Base-by-base conservation (phyloP, 768 basidiomycete species). In the Mycena albidolilacea region DNA sequence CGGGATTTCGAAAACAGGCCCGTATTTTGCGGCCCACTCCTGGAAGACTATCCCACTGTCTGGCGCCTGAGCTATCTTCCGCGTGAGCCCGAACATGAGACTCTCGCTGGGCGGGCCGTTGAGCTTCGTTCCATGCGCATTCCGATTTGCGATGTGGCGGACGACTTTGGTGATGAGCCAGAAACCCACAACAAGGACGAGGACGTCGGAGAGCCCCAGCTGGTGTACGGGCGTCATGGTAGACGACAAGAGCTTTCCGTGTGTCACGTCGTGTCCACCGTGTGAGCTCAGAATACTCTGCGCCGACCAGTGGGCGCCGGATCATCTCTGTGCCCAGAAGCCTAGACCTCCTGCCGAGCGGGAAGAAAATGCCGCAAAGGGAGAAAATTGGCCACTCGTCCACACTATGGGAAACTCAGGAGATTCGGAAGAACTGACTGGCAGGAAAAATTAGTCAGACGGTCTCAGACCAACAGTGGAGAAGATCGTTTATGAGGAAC, bases 21-120 rank as follows among this genome's bases (percentile, higher is more conserved):
- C 83, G 55, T 81, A 83, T 63, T 80, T 61, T 58, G 73, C 75
- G 15, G 76, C 78, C 83, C 83, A 83, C 7, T 78, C 69, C 67
- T 82, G 80, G 73, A 70, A 80, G 10, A 81, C 21, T 0, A 64
- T 12, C 7, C 75, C 77, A 19, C 71, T 21, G 50, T 80, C 76
- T 5, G 66, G 41, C 2, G 74, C 46, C 46, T 75, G 64, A 17
- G 66, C 37, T 7, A 80, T 1, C 21, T n/a, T 39, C 21, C 71
- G 64, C 41, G 30, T 59, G 6, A 80, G 64, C 14, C 82, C 82
- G 46, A 81, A 79, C 38, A 82, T 38, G 65, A 76, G 77, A 68
- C 81, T 82, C 4, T 70, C 68, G 21, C 71, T 73, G 1, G 78
- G 78, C 1, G 82, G 82, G 7, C 81, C 80, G 2, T 59, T 67